A percentile compares a stretch with the other conserved stretches of the same genome.
phyloP scores from a whole-genome alignment of 192 early-diverging fungal genomes.

The Kappamyces sp. region DNA sequence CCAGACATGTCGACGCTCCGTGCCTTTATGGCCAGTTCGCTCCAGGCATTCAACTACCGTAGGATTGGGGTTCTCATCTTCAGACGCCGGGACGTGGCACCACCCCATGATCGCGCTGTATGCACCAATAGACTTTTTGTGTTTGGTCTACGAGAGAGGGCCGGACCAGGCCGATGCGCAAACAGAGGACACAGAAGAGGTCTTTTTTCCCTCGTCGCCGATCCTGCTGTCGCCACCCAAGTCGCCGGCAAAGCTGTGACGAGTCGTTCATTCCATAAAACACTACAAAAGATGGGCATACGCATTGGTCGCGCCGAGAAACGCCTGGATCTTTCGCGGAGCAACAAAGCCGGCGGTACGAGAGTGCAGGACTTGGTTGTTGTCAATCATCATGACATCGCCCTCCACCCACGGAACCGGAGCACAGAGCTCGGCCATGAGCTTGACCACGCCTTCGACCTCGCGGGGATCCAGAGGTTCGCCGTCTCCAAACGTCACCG shows the following conservation, averaged over 20 bases:
- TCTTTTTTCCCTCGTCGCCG: slow-evolving; percentile 18
- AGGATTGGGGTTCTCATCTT: too few relatives aligned
- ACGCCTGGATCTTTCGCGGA: slow-evolving; percentile 18
- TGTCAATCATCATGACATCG: slow-evolving; percentile 31
- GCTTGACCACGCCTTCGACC: slow-evolving; percentile 16
- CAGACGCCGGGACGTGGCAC: slow-evolving; percentile 70
- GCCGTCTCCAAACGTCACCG: slow-evolving; percentile 30
- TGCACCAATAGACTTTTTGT: slow-evolving; percentile 48
- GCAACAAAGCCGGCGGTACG: slow-evolving; percentile 18
- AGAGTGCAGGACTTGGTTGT: slow-evolving; percentile 30
- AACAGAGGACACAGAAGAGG: slow-evolving; percentile 71
- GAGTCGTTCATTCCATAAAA: too few relatives aligned
- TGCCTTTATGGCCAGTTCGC: slow-evolving; percentile 63
- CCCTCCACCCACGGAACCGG: slow-evolving; percentile 25
- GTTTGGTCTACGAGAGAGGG: slow-evolving; percentile 69
- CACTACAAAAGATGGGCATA: not conserved
- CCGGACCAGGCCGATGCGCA: slow-evolving; percentile 36
- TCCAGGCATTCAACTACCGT: slow-evolving; percentile 77
- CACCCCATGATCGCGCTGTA: slow-evolving; percentile 80
- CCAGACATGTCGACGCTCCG: slow-evolving; percentile 69
- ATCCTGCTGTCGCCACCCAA: too few relatives aligned
- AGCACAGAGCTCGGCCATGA: slow-evolving; percentile 23
- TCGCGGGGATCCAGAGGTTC: slow-evolving; percentile 19
- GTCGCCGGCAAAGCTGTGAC: too few relatives aligned
- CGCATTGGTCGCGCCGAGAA: slow-evolving; percentile 13